Base-by-base conservation (phyloP, 2,329 filamentous ascomycete species). In the Aspergillus bombycis region DNA sequence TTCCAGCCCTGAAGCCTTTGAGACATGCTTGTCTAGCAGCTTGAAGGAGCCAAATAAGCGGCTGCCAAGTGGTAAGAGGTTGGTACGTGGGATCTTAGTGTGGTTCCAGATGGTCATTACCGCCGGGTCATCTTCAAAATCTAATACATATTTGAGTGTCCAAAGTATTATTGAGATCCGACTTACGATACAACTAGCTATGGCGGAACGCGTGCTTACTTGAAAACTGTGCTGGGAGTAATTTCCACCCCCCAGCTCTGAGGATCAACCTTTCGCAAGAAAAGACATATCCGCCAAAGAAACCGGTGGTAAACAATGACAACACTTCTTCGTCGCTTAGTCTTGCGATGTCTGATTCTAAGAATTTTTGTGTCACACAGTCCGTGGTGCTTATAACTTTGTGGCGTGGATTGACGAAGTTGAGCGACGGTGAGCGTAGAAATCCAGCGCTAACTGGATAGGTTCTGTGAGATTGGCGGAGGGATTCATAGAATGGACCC, bases 221-320 rank as follows among this genome's bases (percentile, higher is more conserved):
- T n/a, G 48, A 52, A n/a, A 32, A 52, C 28, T 52, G 28, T 10
- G 5, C 48, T 5, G 48, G 4, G 48, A 52, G 26, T 11, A 32
- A 23, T 30, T 48, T 61, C 10, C 43, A 41, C 6, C 60, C 63
- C 7, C 57, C 63, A 32, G 41, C 36, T 4, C 28, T 23, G 46
- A 67, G 36, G 19, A 67, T 26, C 10, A 54, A 34, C 19, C 60
- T 60, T 48, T 68, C 66, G n/a, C 57, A 46, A 9, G 45, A 59
- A 61, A 69, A 69, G 4, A 68, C 54, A 57, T 61, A 61, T 0
- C 67, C 65, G 4, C 64, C 62, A 50, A 69, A 69, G 32, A 69
- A 68, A 23, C 67, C 67, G 23, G n/a, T 46, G 0, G 67, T 66
- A 28, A 69, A 69, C 19, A 64, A 60, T 1, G 65, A 56, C 14